Conservation (phyloP, 805 yeast genomes). For the Yueomyces sp. region DNA sequence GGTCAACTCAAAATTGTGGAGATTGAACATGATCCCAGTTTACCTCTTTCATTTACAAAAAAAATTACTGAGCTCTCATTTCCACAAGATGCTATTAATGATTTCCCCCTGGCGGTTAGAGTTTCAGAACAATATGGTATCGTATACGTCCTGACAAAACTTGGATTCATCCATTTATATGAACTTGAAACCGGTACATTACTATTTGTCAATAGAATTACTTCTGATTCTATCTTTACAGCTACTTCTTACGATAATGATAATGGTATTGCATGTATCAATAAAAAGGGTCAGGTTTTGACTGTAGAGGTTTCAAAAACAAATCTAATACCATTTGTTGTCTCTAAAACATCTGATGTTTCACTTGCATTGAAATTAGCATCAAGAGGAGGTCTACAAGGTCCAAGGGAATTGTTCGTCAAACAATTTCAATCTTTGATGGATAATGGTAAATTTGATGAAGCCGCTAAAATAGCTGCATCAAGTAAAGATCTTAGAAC, state of each 20-base stretch:
- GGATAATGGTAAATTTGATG: conserved; percentile 72
- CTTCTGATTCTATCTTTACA: conserved; percentile 90
- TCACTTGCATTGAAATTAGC: conserved; percentile 79
- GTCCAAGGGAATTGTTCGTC: conserved; percentile 82
- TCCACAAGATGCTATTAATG: conserved; percentile 93
- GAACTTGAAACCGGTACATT: conserved; percentile 88
- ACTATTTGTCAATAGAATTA: conserved; percentile 89
- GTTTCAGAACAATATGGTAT: conserved; percentile 79
- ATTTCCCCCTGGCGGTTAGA: conserved; percentile 90
- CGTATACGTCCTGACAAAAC: conserved; percentile 80
- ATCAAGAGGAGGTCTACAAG: conserved; percentile 91
- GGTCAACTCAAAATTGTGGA: conserved; percentile 86
- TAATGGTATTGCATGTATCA: conserved; percentile 84
- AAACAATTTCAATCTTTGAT: conserved; percentile 86
- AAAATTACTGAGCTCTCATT: conserved; percentile 86
- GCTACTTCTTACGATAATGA: conserved; percentile 59
- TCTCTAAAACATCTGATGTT: conserved; percentile 76
- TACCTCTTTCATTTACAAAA: conserved; percentile 65
- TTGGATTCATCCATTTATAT: conserved; percentile 91
- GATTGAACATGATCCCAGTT: conserved; percentile 80
- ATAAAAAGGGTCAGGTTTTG: conserved; percentile 88
- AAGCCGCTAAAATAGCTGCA: conserved; percentile 96
- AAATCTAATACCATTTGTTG: conserved; percentile 77
- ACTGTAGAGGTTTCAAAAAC: conserved; percentile 80
- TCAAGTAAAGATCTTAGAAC: conserved; percentile 90